Evolutionary conservation across 192 early-diverging fungal species (phyloP).

Genomic region (Coemansia sp.): DNA sequence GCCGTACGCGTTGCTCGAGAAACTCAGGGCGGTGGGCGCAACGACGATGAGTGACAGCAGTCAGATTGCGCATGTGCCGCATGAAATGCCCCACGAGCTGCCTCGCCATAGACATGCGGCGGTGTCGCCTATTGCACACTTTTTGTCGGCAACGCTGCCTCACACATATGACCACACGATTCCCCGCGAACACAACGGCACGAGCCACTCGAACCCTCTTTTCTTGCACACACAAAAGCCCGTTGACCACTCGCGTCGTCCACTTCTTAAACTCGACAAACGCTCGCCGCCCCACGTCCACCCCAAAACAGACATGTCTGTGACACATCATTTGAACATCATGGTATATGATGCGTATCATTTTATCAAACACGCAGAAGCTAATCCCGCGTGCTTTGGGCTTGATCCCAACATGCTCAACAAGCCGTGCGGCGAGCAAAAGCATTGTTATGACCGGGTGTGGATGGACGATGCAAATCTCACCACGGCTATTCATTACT

Average conservation of each 20-base stretch:
- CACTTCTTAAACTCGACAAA: conserved; percentile 18
- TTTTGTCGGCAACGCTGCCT: conserved; percentile 39
- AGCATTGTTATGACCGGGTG: conserved; percentile 44
- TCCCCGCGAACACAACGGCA: conserved; percentile 52
- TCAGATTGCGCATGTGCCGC: conserved; percentile 1
- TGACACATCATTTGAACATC: no score
- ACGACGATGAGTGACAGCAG: conserved; percentile 27
- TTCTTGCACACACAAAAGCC: conserved; percentile 10
- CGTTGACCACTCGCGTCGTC: conserved; percentile 4
- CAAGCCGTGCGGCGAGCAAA: conserved; percentile 41
- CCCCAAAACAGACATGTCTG: not conserved
- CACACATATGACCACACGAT: conserved; percentile 34
- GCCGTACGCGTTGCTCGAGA: conserved; percentile 28
- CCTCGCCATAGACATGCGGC: conserved; percentile 34
- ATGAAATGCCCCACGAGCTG: conserved; percentile 19
- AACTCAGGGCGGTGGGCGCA: conserved; percentile 25
- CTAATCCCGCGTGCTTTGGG: conserved; percentile 39
- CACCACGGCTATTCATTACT: conserved; percentile 45
- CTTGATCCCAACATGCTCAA: conserved; percentile 24
- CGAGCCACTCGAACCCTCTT: conserved; percentile 1
- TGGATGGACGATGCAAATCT: conserved; percentile 52
- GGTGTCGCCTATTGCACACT: conserved; percentile 37
- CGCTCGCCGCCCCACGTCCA: conserved; percentile 8
- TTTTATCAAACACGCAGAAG: conserved; percentile 50
- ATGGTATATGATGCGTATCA: conserved; percentile 54